Evolutionary conservation across 371 early-diverging fungal genomes (phyloP).

Genomic region (Mucor velutinosus): DNA sequence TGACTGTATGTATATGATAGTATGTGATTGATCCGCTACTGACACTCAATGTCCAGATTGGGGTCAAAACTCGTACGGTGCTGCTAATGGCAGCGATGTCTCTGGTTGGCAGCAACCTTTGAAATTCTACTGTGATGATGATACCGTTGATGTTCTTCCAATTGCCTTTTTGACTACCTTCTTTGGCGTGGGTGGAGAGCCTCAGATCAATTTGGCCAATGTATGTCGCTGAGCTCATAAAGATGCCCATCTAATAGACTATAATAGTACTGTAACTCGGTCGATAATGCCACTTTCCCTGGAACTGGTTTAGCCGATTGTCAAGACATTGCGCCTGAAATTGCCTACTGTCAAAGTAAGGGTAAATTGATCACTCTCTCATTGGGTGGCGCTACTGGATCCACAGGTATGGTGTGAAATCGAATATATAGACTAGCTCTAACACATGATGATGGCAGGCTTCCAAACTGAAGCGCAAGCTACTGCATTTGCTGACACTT

Average conservation of each 20-base stretch:
- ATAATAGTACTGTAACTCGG: slow-evolving; percentile 36
- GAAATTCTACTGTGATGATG: slow-evolving; percentile 63
- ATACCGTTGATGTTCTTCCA: slow-evolving; percentile 61
- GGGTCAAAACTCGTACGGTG: slow-evolving; percentile 58
- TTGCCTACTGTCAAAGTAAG: slow-evolving; percentile 54
- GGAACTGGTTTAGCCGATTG: slow-evolving; percentile 57
- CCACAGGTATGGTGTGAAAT: background rate
- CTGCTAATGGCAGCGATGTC: slow-evolving; percentile 34
- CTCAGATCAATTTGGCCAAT: slow-evolving; percentile 67
- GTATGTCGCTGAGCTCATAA: slow-evolving; percentile 17
- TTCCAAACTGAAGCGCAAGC: slow-evolving; percentile 48
- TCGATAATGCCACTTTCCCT: slow-evolving; percentile 53
- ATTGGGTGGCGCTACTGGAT: slow-evolving; percentile 58
- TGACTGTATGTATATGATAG: slow-evolving; percentile 30
- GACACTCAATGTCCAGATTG: slow-evolving; percentile 34
- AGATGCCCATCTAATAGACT: background rate
- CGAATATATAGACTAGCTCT: no score
- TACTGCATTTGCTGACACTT: slow-evolving; percentile 49
- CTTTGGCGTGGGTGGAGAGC: slow-evolving; percentile 44
- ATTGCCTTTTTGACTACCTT: slow-evolving; percentile 72
- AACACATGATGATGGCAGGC: slow-evolving; percentile 27
- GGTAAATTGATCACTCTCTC: slow-evolving; percentile 61
- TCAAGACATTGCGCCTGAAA: slow-evolving; percentile 50
- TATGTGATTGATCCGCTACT: background rate
- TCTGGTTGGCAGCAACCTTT: slow-evolving; percentile 54